phyloP scores from a whole-genome alignment of 2,329 filamentous ascomycete genomes.

The Salinomyces thailandicus region DNA sequence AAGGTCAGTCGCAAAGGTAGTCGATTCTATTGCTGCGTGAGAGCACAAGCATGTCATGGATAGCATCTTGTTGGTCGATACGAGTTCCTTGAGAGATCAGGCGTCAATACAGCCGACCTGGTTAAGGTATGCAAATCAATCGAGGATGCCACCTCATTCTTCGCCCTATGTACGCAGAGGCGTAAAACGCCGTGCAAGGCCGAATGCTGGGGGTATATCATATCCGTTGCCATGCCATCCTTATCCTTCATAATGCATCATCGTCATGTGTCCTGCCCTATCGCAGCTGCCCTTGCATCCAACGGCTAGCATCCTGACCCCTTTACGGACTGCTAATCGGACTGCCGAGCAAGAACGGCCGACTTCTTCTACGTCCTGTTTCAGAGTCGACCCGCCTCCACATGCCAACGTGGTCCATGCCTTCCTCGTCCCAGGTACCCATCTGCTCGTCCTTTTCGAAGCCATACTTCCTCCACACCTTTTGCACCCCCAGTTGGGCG shows the following conservation, averaged over 20 bases:
- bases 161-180: no score
- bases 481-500: constrained; percentile 57
- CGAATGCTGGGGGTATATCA: no score
- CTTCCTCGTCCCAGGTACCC: constrained; percentile 74
- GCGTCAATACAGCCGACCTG: no score
- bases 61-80: no score
- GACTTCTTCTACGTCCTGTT: constrained; percentile 16
- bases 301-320: not conserved
- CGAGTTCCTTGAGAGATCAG: no score
- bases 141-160: no score
- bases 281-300: not conserved
- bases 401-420: constrained; percentile 80
- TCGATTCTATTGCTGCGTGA: no score
- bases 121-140: no score
- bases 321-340: constrained; percentile 2
- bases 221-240: not conserved
- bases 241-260: constrained; percentile 1
- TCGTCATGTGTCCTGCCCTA: not conserved
- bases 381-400: constrained; percentile 43
- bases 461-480: constrained; percentile 59
- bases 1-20: no score
- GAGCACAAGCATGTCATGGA: no score
- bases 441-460: constrained; percentile 63
- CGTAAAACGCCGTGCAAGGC: no score
- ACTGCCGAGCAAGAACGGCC: constrained; percentile 3